These are phyloP conservation scores for Russula sp. DNA, from an alignment of 768 basidiomycete species.

Conservation along the genomic window DNA sequence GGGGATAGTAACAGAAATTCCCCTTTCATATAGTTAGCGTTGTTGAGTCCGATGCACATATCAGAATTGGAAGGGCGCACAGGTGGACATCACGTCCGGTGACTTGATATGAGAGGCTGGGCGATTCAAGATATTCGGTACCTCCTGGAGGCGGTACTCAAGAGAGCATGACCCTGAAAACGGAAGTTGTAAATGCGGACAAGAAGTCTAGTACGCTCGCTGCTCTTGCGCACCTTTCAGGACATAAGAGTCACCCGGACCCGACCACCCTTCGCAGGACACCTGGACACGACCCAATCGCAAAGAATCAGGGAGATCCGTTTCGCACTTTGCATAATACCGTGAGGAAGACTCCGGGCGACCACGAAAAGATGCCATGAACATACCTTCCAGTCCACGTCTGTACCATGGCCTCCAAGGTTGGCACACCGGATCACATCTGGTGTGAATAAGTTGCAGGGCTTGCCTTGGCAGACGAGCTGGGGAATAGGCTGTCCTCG, in stretches of 20 bases:
- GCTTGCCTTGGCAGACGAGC: slow-evolving; percentile 69
- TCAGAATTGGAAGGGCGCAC: background rate
- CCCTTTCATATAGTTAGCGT: background rate
- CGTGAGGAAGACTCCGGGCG: background rate
- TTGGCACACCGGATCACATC: slow-evolving; percentile 82
- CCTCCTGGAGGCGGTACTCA: slow-evolving; percentile 71
- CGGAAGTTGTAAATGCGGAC: background rate
- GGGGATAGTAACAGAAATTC: background rate
- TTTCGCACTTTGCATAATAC: slow-evolving; percentile 58
- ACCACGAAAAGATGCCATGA: background rate
- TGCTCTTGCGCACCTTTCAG: slow-evolving; percentile 54
- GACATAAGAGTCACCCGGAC: slow-evolving; percentile 76
- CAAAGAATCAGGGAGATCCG: slow-evolving; percentile 76
- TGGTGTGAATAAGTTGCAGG: slow-evolving; percentile 72
- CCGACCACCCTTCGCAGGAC: slow-evolving; percentile 86
- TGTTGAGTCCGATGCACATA: background rate
- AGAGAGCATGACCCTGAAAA: slow-evolving; percentile 75
- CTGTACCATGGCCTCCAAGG: slow-evolving; percentile 65
- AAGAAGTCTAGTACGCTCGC: background rate
- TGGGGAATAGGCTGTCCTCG: slow-evolving; percentile 68
- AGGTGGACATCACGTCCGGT: background rate
- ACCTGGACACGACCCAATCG: slow-evolving; percentile 83
- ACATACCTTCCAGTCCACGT: slow-evolving; percentile 87
- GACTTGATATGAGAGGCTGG: background rate
- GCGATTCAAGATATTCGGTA: slow-evolving; percentile 37